Percentiles rank a stretch among this genome's conserved stretches.
These are phyloP conservation scores for Boletus tomentosulus DNA, from an alignment of 768 basidiomycete genomes.

Conservation along the genomic window DNA sequence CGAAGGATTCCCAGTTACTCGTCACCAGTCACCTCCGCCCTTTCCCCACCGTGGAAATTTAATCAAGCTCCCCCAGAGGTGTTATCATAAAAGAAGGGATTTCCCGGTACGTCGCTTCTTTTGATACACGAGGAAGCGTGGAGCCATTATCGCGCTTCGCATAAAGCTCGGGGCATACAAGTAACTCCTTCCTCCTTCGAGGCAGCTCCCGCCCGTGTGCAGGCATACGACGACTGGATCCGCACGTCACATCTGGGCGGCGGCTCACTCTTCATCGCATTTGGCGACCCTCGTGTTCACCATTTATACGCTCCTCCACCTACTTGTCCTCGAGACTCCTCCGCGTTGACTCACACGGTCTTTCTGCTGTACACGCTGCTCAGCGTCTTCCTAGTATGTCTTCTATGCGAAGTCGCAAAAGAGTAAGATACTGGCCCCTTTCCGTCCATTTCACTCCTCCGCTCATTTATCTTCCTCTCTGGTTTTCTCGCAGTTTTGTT, in stretches of 20 bases:
- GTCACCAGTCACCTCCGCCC: not conserved
- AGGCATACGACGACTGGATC: constrained; percentile 22
- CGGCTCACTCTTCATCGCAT: not conserved
- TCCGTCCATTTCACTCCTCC: not conserved
- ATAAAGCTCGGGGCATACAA: constrained; percentile 21
- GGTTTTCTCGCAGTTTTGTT: constrained; percentile 13
- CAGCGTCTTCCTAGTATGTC: constrained; percentile 12
- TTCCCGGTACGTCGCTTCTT: constrained; percentile 25
- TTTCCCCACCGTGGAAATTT: constrained; percentile 2
- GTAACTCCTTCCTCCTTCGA: constrained; percentile 2
- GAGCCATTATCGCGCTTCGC: constrained; percentile 11
- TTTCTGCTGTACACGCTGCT: not conserved
- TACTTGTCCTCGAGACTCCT: not conserved
- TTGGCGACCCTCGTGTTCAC: not conserved
- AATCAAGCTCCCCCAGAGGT: not conserved
- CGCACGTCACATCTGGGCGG: not conserved
- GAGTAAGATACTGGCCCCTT: constrained; percentile 12
- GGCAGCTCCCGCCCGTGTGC: constrained; percentile 17
- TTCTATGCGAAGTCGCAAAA: constrained; percentile 15
- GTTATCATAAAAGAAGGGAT: constrained; percentile 21
- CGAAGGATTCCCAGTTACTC: not conserved
- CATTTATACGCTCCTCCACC: not conserved
- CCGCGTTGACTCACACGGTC: not conserved
- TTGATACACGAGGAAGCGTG: constrained; percentile 20
- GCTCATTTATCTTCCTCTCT: not conserved